These are phyloP conservation scores for Colletotrichum neosansevieriae DNA, from an alignment of 2,329 filamentous ascomycete species.

Conservation along the genomic window DNA sequence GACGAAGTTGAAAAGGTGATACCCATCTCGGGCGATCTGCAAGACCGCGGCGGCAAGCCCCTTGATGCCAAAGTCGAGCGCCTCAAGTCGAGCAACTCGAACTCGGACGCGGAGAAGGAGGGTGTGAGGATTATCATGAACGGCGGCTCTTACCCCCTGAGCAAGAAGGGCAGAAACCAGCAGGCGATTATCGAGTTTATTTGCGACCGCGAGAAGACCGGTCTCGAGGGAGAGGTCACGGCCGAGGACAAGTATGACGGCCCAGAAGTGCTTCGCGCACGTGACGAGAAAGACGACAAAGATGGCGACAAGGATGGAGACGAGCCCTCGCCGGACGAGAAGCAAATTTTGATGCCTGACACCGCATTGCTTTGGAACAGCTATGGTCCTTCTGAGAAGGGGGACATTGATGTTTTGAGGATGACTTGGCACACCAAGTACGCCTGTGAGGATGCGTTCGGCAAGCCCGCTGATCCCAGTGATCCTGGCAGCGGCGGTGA, in stretches of 20 bases:
- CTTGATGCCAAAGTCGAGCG: conserved; percentile 76
- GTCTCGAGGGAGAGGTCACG: conserved; percentile 77
- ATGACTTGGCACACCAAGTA: conserved; percentile 90
- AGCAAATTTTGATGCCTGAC: conserved; percentile 65
- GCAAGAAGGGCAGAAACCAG: conserved; percentile 70
- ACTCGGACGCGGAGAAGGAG: conserved; percentile 74
- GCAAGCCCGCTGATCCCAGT: conserved; percentile 46
- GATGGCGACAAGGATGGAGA: conserved; percentile 55
- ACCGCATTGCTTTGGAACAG: conserved; percentile 81
- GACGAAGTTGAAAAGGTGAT: conserved; percentile 68
- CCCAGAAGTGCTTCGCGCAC: conserved; percentile 43
- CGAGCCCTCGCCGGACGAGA: conserved; percentile 53
- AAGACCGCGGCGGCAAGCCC: conserved; percentile 65
- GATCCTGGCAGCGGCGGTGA: conserved; percentile 55
- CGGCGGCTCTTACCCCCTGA: conserved; percentile 68
- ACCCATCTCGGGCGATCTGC: conserved; percentile 80
- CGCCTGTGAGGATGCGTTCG: conserved; percentile 74
- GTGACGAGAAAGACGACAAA: conserved; percentile 49
- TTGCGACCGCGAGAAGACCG: conserved; percentile 79
- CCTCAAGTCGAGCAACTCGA: conserved; percentile 73
- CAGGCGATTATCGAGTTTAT: conserved; percentile 87
- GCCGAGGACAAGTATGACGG: conserved; percentile 65
- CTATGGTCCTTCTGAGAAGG: conserved; percentile 72
- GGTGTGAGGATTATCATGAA: conserved; percentile 78
- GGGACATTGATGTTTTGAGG: conserved; percentile 72